Evolutionary conservation across 768 basidiomycete genomes (phyloP), one percentile per base, ranked within the genome.

Genomic region (Tricholoma flavovirens): DNA sequence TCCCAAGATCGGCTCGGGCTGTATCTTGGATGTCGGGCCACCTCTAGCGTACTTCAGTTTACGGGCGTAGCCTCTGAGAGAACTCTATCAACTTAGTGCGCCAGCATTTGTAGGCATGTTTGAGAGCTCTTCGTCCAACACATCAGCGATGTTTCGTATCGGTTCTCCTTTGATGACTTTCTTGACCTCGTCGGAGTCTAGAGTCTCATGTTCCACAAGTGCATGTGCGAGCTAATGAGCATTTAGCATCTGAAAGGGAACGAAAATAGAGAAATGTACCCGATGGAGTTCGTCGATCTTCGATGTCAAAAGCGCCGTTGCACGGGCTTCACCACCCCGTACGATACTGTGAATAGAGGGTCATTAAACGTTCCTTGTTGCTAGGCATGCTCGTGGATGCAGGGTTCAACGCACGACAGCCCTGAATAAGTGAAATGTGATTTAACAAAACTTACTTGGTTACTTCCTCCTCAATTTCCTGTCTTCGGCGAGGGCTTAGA

Each of bases 121-220:
- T 56, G 75, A 69, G 42, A 79, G 65, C 56, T 86, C 82, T 54
- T 83, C 82, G 54, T 83, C 76, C 60, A 89, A 67, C 50, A 85
- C 81, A 64, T 90, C 86, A 60, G 80, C 73, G 60, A 89, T 79
- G 56, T 75, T 79, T 56, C 87, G 83, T 71, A 93, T 88, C 52
- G 80, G 77, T 69, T 96, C 86, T 36, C 94, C 94, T 56, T 78
- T 84, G 67, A 98, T 81, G 22, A 95, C 93, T 71, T 82, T 86
- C 64, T 79, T 76, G 15, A 98, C 95, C 70, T 99, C 93, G 9
- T 90, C 87, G 38, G 82, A 76, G 61, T 87, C 86, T 60, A 99
- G 75, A 17, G 96, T 98, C 75, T 99, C 96, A 71, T 96, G 88
- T 69, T 98, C 94, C 11, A 99, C 88, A 56, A 99, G 75, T 9